Percentiles rank a stretch among this genome's conserved stretches.
phyloP scores from a whole-genome alignment of 202 grass and related monocot genomes.

The Eragrostis tef region DNA sequence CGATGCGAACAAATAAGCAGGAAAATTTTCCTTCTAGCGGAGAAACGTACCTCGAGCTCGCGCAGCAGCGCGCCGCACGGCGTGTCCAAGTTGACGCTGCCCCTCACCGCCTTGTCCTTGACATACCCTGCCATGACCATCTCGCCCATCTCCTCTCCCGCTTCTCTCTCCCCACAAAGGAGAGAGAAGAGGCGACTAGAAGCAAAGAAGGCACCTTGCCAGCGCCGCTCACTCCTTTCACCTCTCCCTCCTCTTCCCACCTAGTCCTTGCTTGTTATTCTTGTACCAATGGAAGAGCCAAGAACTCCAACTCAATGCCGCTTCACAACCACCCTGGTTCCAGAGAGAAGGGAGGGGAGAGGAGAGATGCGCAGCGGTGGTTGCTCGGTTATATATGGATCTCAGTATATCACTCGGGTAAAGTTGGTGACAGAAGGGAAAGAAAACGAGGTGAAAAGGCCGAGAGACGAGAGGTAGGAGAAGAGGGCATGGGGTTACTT shows the following conservation, averaged over 20 bases:
- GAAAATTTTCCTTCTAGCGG: neutral
- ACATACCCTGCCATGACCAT: constrained; percentile 48
- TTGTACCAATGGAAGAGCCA: constrained; percentile 35
- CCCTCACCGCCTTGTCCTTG: constrained; percentile 50
- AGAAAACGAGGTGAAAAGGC: constrained; percentile 47
- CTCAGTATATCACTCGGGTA: constrained; percentile 48
- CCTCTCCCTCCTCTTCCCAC: too few species aligned
- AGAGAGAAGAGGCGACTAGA: constrained; percentile 45
- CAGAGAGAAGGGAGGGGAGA: constrained; percentile 24
- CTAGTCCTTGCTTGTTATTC: constrained; percentile 39
- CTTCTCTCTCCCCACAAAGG: constrained; percentile 39
- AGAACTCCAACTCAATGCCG: constrained; percentile 38
- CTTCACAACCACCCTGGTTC: constrained; percentile 48
- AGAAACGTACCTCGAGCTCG: constrained; percentile 84
- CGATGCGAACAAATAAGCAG: constrained; percentile 11
- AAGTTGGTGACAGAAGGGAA: constrained; percentile 48
- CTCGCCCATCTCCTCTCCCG: constrained; percentile 49
- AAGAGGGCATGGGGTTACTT: constrained; percentile 18
- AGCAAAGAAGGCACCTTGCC: constrained; percentile 18
- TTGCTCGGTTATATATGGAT: constrained; percentile 60
- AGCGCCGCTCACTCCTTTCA: constrained; percentile 8
- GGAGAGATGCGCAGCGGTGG: constrained; percentile 39
- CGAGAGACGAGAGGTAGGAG: constrained; percentile 51
- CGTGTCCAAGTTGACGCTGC: constrained; percentile 68
- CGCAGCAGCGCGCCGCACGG: constrained; percentile 69